A percentile compares a stretch with the other conserved stretches of the same genome.
These are phyloP conservation scores for Pythium periplocum DNA, from an alignment of 352 stramenopile species.

Conservation along the genomic window DNA sequence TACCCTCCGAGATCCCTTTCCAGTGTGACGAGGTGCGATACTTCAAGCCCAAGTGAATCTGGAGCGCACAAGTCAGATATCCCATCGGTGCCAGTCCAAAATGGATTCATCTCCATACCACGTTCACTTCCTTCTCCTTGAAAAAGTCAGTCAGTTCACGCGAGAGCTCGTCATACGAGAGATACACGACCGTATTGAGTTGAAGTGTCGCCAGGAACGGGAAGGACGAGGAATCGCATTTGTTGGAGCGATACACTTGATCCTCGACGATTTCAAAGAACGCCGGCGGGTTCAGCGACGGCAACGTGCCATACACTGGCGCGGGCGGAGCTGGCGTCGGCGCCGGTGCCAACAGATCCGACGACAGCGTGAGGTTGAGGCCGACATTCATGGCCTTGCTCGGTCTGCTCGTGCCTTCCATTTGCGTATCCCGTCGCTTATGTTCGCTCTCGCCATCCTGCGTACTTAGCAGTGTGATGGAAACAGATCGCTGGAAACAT, in stretches of 20 bases:
- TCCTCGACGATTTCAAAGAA: conserved; percentile 88
- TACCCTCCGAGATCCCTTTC: conserved; percentile 76
- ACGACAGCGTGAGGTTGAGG: neutral
- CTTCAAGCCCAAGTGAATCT: conserved; percentile 83
- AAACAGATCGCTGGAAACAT: too few relatives aligned
- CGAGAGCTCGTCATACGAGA: conserved; percentile 81
- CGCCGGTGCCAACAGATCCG: neutral
- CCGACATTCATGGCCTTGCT: too few relatives aligned
- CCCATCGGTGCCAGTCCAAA: neutral
- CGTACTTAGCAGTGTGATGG: too few relatives aligned
- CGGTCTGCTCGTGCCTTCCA: too few relatives aligned
- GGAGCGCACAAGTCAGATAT: neutral
- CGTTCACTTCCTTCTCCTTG: conserved; percentile 73
- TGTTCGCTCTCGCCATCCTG: too few relatives aligned
- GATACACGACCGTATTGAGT: conserved; percentile 82
- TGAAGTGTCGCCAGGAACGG: conserved; percentile 74
- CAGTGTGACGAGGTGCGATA: conserved; percentile 63
- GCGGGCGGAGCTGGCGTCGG: conserved; percentile 11
- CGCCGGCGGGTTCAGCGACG: conserved; percentile 75
- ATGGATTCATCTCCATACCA: conserved; percentile 26
- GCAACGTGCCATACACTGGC: conserved; percentile 47
- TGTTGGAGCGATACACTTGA: conserved; percentile 82
- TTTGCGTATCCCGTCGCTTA: too few relatives aligned
- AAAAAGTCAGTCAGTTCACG: conserved; percentile 76
- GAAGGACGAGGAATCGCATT: conserved; percentile 81